Base-by-base conservation (phyloP, 2,329 filamentous ascomycete species). In the Lachnellula subtilissima region DNA sequence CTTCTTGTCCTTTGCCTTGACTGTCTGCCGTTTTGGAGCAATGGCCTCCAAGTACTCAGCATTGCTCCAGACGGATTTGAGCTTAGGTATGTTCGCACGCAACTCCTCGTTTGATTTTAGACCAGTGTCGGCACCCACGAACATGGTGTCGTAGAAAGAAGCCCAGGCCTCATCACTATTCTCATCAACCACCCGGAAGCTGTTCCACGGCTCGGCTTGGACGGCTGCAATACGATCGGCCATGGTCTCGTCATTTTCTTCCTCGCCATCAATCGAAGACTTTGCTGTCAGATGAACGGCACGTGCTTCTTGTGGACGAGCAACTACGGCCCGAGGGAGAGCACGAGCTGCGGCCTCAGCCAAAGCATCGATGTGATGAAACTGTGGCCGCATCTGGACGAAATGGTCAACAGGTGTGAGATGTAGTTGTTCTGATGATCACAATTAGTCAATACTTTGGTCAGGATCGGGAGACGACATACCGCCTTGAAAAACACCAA, bases 241-340 rank as follows among this genome's bases (percentile, higher is more conserved):
- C 77, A 88, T 94, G 37, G 85, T 92, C 63, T 88, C 82, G 23
- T 83, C 84, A 12, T 83, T 78, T 54, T 83, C 77, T 47, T 78
- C 78, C 51, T 87, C 86, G 54, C 85, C 84, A 64, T 88, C 84
- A 48, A 84, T 82, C 1, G 84, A 82, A 39, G 85, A 85, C 76
- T 95, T 96, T 68, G 95, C 86, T 32, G 89, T 90, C 76, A 96
- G 89, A 72, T 94, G 88, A 65, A 96, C 89, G 15, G 89, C 87
- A 60, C 88, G 86, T 23, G 88, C 85, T 60, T 85, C 83, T 4
- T 75, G 71, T 23, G 57, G 37, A 45, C 57, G 55, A 22, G 59
- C 47, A 28, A 59, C 53, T n/a, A 52, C 42, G 22, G 57, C 58
- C 50, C 36, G 39, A 42, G 71, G 67, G 46, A 67, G 57, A 64